Base-by-base conservation (phyloP, 164 flowering plant species). In the Stephania japonica region DNA sequence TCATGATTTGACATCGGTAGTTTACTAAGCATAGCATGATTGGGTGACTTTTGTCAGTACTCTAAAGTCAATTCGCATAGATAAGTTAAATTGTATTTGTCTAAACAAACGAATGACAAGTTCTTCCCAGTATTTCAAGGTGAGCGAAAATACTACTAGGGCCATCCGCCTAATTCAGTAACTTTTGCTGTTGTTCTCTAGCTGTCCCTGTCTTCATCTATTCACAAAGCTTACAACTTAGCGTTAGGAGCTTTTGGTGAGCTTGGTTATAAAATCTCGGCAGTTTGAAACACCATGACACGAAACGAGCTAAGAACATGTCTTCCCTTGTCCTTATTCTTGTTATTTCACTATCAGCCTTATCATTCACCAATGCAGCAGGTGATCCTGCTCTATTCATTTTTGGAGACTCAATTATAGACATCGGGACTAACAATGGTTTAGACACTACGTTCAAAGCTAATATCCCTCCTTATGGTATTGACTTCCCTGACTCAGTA, bases 341-440 rank as follows among this genome's bases (percentile, higher is more conserved):
- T n/a, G 65, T 47, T 25, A 43, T 81, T 12, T 76, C 76, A 71
- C 41, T 66, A 23, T 68, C 27, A 1, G 70, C 67, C 12, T 44
- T 1, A 70, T 64, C 12, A 14, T 73, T 10, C 21, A 73, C 18
- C 63, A 26, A 4, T 4, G 75, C 65, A 6, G 83, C 80, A 9
- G 21, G 64, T 3, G 66, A 72, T 5, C 84, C 86, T 0, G 76
- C 85, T 4, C 65, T 84, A 19, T 89, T 85, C 76, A 71, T 87
- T 42, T 73, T 89, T 0, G 92, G 92, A 2, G 92, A 88, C 71
- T 87, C 89, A 1, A 88, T 89, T 0, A 85, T 82, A 7, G 92
- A 89, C 70, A 86, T 86, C 10, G 92, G 89, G 38, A 87, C 88
- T 27, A 87, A 89, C 68, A 82, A 71, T 75, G 74, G 66, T 75